Evolutionary conservation across 2,329 filamentous ascomycete species (phyloP).

Genomic region (Hymenoscyphus scutula): DNA sequence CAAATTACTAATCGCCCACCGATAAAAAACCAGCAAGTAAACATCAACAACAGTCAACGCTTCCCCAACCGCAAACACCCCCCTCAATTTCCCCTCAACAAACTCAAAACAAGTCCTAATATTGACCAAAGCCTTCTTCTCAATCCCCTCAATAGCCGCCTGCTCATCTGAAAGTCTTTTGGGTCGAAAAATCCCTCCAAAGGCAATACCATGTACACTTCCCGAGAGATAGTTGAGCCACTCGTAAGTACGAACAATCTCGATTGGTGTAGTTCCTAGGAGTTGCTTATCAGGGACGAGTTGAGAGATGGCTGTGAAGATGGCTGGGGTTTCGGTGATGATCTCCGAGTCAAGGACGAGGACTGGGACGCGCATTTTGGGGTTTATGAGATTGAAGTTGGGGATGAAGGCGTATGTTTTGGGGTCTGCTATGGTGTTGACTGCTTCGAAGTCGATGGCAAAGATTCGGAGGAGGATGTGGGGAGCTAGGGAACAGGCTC

Average conservation of each 20-base stretch:
- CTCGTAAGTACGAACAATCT: slow-evolving; percentile 19
- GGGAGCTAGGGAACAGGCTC: slow-evolving; percentile 35
- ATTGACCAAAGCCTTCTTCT: too few relatives aligned
- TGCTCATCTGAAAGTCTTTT: too few relatives aligned
- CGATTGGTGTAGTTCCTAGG: slow-evolving; percentile 33
- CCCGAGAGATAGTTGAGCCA: not conserved
- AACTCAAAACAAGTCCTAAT: too few relatives aligned
- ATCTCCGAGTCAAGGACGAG: slow-evolving; percentile 31
- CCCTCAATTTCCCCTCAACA: too few relatives aligned
- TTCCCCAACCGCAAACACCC: too few relatives aligned
- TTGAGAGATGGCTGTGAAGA: slow-evolving; percentile 36
- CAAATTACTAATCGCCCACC: too few relatives aligned
- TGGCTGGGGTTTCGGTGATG: slow-evolving; percentile 38
- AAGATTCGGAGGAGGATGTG: slow-evolving; percentile 37
- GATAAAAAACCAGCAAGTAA: too few relatives aligned
- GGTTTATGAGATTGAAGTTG: slow-evolving; percentile 34
- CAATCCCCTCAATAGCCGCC: too few relatives aligned
- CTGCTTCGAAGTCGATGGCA: slow-evolving; percentile 25
- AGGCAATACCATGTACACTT: too few relatives aligned
- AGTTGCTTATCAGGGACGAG: slow-evolving; percentile 34
- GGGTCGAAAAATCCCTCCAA: too few relatives aligned
- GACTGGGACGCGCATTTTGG: slow-evolving; percentile 37
- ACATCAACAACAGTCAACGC: too few relatives aligned
- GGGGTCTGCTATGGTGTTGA: slow-evolving; percentile 14
- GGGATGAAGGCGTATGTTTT: slow-evolving; percentile 15